phyloP scores from a whole-genome alignment of 1,284 basidiomycete species.

The Rhodotorula sp. region DNA sequence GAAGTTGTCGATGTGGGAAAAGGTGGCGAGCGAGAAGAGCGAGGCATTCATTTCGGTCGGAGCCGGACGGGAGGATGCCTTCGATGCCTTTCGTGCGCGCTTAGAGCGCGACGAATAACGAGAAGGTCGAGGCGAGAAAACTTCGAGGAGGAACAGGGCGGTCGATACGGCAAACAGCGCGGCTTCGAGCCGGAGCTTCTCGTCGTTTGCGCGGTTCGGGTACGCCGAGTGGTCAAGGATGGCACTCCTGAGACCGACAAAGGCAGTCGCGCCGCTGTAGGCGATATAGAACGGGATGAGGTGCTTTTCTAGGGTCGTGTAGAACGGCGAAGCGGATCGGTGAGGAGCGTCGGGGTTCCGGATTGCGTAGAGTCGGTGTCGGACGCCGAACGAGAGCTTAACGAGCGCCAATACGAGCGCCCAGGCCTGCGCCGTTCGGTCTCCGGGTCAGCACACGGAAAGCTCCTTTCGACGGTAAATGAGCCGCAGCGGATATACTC shows the following conservation, averaged over 20 bases:
- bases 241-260: constrained; percentile 47
- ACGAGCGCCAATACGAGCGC: constrained; percentile 31
- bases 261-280: constrained; percentile 46
- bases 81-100: neutral
- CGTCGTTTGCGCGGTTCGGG: constrained; percentile 22
- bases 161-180: constrained; percentile 45
- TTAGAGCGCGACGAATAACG: constrained; percentile 32
- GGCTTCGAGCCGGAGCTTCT: constrained; percentile 30
- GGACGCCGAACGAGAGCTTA: constrained; percentile 33
- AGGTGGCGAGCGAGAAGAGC: constrained; percentile 50
- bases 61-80: constrained; percentile 10
- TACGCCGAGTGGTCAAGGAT: constrained; percentile 45
- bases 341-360: constrained; percentile 34
- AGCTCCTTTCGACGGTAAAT: neutral
- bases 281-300: constrained; percentile 46
- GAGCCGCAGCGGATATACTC: neutral
- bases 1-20: constrained; percentile 49
- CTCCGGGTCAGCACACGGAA: too few relatives aligned
- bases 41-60: constrained; percentile 42
- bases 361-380: constrained; percentile 25
- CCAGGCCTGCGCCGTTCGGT: constrained; percentile 7
- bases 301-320: constrained; percentile 43
- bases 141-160: constrained; percentile 48
- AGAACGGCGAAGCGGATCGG: constrained; percentile 26
- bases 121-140: constrained; percentile 46